These are phyloP conservation scores for Austroboletus novae-zelandiae DNA, from an alignment of 1,284 basidiomycete genomes.

Conservation along the genomic window DNA sequence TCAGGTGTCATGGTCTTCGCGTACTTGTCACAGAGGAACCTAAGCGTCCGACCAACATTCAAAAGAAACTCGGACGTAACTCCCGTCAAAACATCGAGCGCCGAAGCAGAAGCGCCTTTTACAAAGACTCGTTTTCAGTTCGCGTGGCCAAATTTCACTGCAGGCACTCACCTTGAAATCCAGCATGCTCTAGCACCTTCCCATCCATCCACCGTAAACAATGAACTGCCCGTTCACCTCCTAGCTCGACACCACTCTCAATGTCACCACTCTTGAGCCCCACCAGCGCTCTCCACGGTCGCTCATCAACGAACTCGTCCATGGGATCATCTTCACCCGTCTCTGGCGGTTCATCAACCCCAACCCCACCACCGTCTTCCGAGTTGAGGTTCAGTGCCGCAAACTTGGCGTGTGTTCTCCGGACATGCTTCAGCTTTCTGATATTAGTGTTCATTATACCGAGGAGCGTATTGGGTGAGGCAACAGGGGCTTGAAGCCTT, in stretches of 20 bases:
- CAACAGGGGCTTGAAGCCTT: conserved; percentile 31
- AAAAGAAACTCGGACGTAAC: conserved; percentile 80
- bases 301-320: conserved; percentile 48
- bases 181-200: conserved; percentile 81
- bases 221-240: conserved; percentile 51
- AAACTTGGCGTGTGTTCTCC: conserved; percentile 69
- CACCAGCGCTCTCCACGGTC: conserved; percentile 46
- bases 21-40: conserved; percentile 81
- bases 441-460: conserved; percentile 72
- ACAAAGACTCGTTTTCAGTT: not conserved
- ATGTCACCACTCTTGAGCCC: conserved; percentile 22
- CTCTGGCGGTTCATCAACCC: conserved; percentile 24
- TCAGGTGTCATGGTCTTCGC: conserved; percentile 76
- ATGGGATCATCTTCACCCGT: conserved; percentile 21
- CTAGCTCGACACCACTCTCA: conserved; percentile 37
- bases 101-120: conserved; percentile 60
- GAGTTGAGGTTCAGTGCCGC: conserved; percentile 49
- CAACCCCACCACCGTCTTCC: conserved; percentile 44
- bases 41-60: conserved; percentile 85
- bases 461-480: conserved; percentile 50
- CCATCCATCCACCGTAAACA: conserved; percentile 70
- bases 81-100: conserved; percentile 79
- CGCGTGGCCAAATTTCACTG: not conserved
- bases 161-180: conserved; percentile 76
- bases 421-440: conserved; percentile 63